Evolutionary conservation across 2,329 filamentous ascomycete species (phyloP).

Genomic region (Elsinoe australis): DNA sequence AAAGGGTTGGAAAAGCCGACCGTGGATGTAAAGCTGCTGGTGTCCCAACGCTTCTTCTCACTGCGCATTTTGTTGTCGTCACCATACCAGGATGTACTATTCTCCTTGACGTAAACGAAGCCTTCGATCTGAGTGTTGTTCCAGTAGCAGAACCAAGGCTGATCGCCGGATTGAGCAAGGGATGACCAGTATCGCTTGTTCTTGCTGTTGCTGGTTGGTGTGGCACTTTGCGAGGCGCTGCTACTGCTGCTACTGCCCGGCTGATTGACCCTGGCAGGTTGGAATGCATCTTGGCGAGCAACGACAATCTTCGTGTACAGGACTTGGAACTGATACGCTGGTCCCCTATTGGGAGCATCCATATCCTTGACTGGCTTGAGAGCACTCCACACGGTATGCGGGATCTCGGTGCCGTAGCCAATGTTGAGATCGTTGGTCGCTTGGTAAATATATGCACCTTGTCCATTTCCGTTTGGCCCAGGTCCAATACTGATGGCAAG

Average conservation of each 20-base stretch:
- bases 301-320: slow-evolving; percentile 59
- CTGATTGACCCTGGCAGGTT: slow-evolving; percentile 25
- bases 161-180: slow-evolving; percentile 46
- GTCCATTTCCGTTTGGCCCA: slow-evolving; percentile 20
- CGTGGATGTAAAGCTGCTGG: too few species aligned
- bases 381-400: slow-evolving; percentile 33
- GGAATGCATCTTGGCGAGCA: slow-evolving; percentile 35
- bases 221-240: slow-evolving; percentile 20
- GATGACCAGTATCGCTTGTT: slow-evolving; percentile 17
- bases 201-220: neutral
- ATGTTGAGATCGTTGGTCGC: slow-evolving; percentile 29
- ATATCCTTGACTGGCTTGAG: slow-evolving; percentile 52
- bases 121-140: slow-evolving; percentile 59
- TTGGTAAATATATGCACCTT: slow-evolving; percentile 28
- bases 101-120: slow-evolving; percentile 53
- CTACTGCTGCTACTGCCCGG: slow-evolving; percentile 9
- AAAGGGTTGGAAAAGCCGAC: too few species aligned
- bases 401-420: slow-evolving; percentile 56
- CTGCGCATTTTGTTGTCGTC: too few species aligned
- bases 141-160: slow-evolving; percentile 64
- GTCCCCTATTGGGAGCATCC: slow-evolving; percentile 49
- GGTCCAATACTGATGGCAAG: slow-evolving; percentile 27
- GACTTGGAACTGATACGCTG: slow-evolving; percentile 56
- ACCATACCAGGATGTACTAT: slow-evolving; percentile 15
- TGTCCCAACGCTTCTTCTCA: neutral